phyloP scores from a whole-genome alignment of 2,329 filamentous ascomycete genomes.

The Aspergillaceae sp. region DNA sequence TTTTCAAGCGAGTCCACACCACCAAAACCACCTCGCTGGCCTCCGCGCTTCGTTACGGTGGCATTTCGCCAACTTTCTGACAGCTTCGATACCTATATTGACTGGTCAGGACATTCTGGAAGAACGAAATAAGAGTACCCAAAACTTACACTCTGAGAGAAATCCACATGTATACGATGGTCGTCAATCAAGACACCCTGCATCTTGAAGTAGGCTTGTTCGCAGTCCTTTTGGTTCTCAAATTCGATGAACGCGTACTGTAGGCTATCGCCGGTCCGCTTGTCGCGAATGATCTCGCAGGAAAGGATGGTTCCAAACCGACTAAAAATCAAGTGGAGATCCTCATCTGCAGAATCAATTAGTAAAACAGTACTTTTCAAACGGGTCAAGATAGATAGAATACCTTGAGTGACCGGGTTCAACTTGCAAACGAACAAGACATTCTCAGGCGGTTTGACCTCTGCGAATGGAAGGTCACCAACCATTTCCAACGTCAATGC shows the following conservation, averaged over 20 bases:
- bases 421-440: constrained; percentile 97
- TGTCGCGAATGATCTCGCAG: constrained; percentile 92
- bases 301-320: constrained; percentile 92
- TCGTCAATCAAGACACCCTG: constrained; percentile 95
- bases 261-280: constrained; percentile 84
- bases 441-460: constrained; percentile 95
- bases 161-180: constrained; percentile 95
- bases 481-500: constrained; percentile 96
- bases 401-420: constrained; percentile 80
- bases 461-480: constrained; percentile 91
- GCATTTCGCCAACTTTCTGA: constrained; percentile 82
- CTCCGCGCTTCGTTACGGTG: constrained; percentile 69
- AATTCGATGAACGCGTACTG: constrained; percentile 99
- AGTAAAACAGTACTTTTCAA: constrained; percentile 5
- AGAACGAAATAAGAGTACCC: background rate
- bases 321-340: constrained; percentile 90
- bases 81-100: constrained; percentile 55
- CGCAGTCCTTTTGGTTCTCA: constrained; percentile 83
- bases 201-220: constrained; percentile 98
- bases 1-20: constrained; percentile 83
- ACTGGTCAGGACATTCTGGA: constrained; percentile 11
- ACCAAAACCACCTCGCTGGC: constrained; percentile 70
- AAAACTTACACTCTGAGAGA: constrained; percentile 77
- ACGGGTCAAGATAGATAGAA: constrained; percentile 1
- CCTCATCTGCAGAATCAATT: constrained; percentile 54